These are phyloP conservation scores for Xylariaceae sp. DNA, from an alignment of 2,329 filamentous ascomycete genomes.

Conservation along the genomic window DNA sequence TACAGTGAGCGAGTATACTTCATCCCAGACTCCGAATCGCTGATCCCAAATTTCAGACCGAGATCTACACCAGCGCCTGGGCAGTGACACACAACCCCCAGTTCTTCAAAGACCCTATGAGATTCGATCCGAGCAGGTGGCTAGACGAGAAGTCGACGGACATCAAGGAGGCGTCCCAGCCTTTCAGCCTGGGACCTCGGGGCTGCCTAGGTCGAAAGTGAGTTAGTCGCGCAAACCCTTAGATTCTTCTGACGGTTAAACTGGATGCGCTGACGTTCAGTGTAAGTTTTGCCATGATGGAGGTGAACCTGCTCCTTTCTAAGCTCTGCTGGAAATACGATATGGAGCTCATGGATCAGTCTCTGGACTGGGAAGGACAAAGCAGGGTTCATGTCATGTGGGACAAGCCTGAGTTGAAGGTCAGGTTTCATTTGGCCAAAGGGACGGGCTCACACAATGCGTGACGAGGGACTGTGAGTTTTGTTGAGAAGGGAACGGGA, in stretches of 20 bases:
- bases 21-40: too few species aligned
- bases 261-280: not conserved
- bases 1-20: not conserved
- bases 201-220: conserved; percentile 7
- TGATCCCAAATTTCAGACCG: too few species aligned
- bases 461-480: too few species aligned
- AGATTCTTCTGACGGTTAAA: too few species aligned
- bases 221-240: not conserved
- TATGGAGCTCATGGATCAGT: conserved; percentile 4
- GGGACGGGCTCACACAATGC: too few species aligned
- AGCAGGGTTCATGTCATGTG: conserved; percentile 6
- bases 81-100: conserved; percentile 4
- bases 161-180: conserved; percentile 10
- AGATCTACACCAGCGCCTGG: conserved; percentile 11
- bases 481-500: too few species aligned
- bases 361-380: conserved; percentile 5
- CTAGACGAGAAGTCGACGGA: conserved; percentile 1
- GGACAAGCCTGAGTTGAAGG: conserved; percentile 6
- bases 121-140: conserved; percentile 7
- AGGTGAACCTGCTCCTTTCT: conserved; percentile 4
- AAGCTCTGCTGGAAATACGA: conserved; percentile 11
- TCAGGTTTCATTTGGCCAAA: too few species aligned
- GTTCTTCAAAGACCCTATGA: conserved; percentile 4
- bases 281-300: conserved; percentile 9
- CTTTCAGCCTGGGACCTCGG: conserved; percentile 5